Evolutionary conservation across 1,284 basidiomycete species (phyloP).

Genomic region (Puccinia novopanici): DNA sequence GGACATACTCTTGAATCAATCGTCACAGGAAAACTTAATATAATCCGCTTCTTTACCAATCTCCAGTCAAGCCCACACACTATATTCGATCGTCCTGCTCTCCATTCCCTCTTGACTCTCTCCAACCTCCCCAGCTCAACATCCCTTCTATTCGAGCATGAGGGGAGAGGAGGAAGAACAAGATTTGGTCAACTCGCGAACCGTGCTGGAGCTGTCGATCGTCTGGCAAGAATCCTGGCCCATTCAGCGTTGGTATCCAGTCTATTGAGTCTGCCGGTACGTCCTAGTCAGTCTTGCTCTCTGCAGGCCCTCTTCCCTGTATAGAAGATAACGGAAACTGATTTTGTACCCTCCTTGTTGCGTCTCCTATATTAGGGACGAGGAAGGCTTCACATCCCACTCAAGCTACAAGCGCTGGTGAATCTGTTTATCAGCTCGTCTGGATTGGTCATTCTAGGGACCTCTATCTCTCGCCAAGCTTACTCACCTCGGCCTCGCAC

Average conservation of each 20-base stretch:
- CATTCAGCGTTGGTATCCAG: conserved; percentile 1
- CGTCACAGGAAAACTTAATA: not conserved
- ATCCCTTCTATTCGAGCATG: not conserved
- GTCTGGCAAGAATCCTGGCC: not conserved
- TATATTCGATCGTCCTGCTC: not conserved
- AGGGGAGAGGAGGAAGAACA: conserved; percentile 9
- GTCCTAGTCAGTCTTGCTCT: too few relatives aligned
- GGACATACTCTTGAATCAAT: too few relatives aligned
- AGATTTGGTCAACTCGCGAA: not conserved
- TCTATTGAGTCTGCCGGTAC: not conserved
- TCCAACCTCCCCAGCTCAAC: not conserved
- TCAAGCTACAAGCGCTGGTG: not conserved
- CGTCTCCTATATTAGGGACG: not conserved
- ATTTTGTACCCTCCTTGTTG: too few relatives aligned
- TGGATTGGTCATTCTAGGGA: not conserved
- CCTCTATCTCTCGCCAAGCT: not conserved
- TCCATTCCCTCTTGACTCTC: not conserved
- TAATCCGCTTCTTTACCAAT: too few relatives aligned
- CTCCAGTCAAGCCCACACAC: not conserved
- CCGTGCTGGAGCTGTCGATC: not conserved
- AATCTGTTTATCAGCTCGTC: not conserved
- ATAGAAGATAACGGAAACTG: too few relatives aligned
- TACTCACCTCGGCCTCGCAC: not conserved
- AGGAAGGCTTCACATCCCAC: not conserved
- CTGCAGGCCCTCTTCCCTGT: too few relatives aligned